Conservation (phyloP, 1,284 basidiomycete species). For the Microbotryum lychnidis-dioicae region DNA sequence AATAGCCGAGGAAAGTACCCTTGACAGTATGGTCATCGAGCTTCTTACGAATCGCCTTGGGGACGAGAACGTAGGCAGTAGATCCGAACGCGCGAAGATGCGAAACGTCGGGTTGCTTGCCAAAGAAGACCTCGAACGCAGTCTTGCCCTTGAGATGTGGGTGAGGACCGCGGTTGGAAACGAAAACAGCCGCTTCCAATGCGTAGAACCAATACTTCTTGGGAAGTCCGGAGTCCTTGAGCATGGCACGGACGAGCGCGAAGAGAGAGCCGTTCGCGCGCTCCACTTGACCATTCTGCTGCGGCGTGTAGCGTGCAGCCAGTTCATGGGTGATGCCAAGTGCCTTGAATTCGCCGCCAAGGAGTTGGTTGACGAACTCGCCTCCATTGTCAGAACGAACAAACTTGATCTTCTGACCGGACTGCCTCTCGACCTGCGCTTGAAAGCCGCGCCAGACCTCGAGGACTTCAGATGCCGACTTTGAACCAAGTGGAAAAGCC, state of each 20-base stretch:
- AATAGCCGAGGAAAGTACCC: neutral
- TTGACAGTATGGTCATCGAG: neutral
- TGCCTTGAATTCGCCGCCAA: neutral
- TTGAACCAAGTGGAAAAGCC: too few relatives aligned
- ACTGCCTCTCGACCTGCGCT: too few relatives aligned
- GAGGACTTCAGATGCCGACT: too few relatives aligned
- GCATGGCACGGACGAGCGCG: neutral
- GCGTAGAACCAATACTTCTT: neutral
- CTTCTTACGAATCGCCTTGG: neutral
- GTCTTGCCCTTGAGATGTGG: neutral
- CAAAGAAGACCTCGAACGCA: neutral
- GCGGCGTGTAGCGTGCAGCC: conserved; percentile 10
- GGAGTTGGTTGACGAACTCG: conserved; percentile 11
- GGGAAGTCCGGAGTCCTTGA: neutral
- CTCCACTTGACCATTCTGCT: conserved; percentile 10
- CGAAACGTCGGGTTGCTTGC: neutral
- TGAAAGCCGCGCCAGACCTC: too few relatives aligned
- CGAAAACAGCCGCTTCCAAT: neutral
- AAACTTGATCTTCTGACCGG: too few relatives aligned
- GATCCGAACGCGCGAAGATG: conserved; percentile 1
- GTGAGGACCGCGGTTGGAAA: neutral
- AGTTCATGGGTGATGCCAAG: conserved; percentile 9
- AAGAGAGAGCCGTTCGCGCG: neutral
- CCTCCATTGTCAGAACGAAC: conserved; percentile 11
- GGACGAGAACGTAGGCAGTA: neutral